phyloP scores from a whole-genome alignment of 768 basidiomycete species.

The Russula ochroleuca region DNA sequence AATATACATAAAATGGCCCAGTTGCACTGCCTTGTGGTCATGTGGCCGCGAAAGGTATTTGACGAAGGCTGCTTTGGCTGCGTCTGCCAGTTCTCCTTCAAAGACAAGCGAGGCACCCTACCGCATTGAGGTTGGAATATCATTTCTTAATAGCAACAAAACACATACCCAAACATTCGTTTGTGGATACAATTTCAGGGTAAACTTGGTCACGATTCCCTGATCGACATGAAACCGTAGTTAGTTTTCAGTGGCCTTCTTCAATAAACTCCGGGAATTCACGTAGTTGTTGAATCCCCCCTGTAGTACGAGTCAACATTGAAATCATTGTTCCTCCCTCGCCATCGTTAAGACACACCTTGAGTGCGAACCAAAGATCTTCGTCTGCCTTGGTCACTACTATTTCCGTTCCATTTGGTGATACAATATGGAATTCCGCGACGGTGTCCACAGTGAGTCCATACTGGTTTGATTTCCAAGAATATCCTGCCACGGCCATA shows the following conservation, averaged over 20 bases:
- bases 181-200: slow-evolving; percentile 15
- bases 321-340: background rate
- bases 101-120: slow-evolving; percentile 9
- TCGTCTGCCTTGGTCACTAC: slow-evolving; percentile 21
- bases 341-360: background rate
- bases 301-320: background rate
- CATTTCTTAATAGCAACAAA: background rate
- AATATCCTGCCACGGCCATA: slow-evolving; percentile 4
- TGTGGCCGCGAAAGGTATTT: background rate
- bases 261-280: background rate
- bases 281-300: slow-evolving; percentile 21
- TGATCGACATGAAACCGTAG: background rate
- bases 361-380: slow-evolving; percentile 24
- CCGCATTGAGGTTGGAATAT: background rate
- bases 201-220: slow-evolving; percentile 23
- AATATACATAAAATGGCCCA: background rate
- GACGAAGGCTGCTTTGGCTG: background rate
- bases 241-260: background rate
- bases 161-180: slow-evolving; percentile 17
- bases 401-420: slow-evolving; percentile 23
- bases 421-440: slow-evolving; percentile 27
- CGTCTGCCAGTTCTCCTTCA: background rate
- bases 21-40: slow-evolving; percentile 9
- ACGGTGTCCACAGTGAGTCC: slow-evolving; percentile 27
- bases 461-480: slow-evolving; percentile 26